Evolutionary conservation across 306 rosid genomes (phyloP).

Genomic region (Vigna reflexopilosa): DNA sequence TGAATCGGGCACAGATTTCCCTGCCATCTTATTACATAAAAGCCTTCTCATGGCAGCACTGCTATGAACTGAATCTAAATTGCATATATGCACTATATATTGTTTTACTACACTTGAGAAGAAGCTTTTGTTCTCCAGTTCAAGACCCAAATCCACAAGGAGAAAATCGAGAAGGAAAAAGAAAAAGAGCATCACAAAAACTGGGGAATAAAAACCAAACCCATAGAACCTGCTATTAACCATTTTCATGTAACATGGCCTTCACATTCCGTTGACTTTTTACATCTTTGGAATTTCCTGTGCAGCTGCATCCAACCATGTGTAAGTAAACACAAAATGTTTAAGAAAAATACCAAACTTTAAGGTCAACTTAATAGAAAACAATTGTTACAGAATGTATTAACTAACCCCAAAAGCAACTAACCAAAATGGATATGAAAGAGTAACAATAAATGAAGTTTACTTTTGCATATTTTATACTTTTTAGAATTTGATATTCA

Average conservation of each 20-base stretch:
- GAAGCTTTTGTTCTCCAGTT: constrained; percentile 49
- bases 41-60: constrained; percentile 48
- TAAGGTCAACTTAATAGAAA: constrained; percentile 33
- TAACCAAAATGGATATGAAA: constrained; percentile 13
- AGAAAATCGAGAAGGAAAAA: constrained; percentile 35
- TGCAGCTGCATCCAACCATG: constrained; percentile 55
- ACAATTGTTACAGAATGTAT: constrained; percentile 15
- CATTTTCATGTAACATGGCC: constrained; percentile 52
- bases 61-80: constrained; percentile 46
- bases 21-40: constrained; percentile 56
- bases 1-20: constrained; percentile 49
- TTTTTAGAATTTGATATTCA: background rate
- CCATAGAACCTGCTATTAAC: constrained; percentile 49
- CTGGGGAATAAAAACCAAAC: constrained; percentile 46
- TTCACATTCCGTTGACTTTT: constrained; percentile 55
- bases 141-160: constrained; percentile 53
- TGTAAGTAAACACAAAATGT: constrained; percentile 12
- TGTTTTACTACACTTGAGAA: constrained; percentile 37
- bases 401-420: constrained; percentile 6
- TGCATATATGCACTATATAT: constrained; percentile 60
- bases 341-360: background rate
- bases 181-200: constrained; percentile 30
- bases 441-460: background rate
- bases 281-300: constrained; percentile 56
- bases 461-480: background rate